phyloP scores from a whole-genome alignment of 139 green algal species.

The Gonium pectorale region DNA sequence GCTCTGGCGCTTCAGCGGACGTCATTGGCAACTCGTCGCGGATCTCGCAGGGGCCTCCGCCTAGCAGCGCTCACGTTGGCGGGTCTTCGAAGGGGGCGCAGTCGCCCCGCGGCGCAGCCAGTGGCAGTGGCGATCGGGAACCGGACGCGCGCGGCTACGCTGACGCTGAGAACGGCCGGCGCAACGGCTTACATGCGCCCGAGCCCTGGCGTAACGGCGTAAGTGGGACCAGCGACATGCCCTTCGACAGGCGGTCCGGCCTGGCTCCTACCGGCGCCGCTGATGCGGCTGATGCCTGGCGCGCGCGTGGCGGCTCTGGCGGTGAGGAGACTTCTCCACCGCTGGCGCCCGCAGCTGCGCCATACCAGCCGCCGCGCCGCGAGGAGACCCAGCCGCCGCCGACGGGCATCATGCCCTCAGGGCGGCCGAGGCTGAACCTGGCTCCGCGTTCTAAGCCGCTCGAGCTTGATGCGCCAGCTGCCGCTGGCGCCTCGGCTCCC shows the following conservation, averaged over 20 bases:
- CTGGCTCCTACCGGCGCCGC: slow-evolving; percentile 11
- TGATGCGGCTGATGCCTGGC: slow-evolving; percentile 23
- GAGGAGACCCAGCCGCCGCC: slow-evolving; percentile 30
- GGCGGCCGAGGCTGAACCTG: slow-evolving; percentile 75
- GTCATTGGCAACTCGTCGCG: too few species aligned
- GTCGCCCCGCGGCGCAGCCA: too few species aligned
- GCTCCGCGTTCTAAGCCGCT: slow-evolving; percentile 70
- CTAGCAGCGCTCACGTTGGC: too few species aligned
- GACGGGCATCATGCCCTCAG: background rate
- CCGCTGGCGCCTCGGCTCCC: background rate
- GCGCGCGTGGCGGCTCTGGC: background rate
- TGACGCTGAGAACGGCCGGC: too few species aligned
- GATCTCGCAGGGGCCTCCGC: too few species aligned
- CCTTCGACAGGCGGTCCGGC: slow-evolving; percentile 1
- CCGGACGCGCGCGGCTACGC: too few species aligned
- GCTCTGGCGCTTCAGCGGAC: background rate
- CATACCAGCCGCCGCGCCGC: slow-evolving; percentile 22
- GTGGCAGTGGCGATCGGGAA: too few species aligned
- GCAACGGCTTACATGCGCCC: too few species aligned
- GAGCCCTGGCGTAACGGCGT: background rate
- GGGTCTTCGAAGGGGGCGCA: too few species aligned
- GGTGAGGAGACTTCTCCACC: background rate
- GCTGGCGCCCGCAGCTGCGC: background rate
- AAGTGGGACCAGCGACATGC: too few species aligned
- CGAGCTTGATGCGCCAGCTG: background rate